Evolutionary conservation across 2,329 filamentous ascomycete genomes (phyloP), one percentile per base, ranked within the genome.

Genomic region (Diaporthe vexans): DNA sequence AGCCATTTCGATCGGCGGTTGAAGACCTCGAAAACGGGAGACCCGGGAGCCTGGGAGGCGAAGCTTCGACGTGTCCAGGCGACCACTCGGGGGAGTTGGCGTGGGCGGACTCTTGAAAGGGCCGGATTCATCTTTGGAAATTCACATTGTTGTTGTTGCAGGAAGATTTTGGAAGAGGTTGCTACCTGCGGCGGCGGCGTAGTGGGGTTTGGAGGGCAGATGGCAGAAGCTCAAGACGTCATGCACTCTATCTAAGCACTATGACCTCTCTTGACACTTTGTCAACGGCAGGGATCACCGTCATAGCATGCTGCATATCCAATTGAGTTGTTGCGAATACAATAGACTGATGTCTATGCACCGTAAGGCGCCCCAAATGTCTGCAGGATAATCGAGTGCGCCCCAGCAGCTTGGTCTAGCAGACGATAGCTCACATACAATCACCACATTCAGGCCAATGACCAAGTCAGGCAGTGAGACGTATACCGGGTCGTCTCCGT

Each of bases 11-110:
- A 91, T 78, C 90, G 90, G 76, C 92, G 91, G 84, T 97, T 97
- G 90, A 99, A 99, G 82, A 99, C 94, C 78, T 98, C 93, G 78
- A 97, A 91, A 51, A 92, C 91, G 35, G 95, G 94, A 54, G 91
- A 91, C 75, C 94, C 94, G 2, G 94, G 88, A 26, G 94, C 89
- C 84, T 95, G 93, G 74, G 94, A 90, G 69, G 96, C 95, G 84
- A 97, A 98, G 73, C 84, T 85, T 74, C 93, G 88, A 73, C 85
- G 78, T 15, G 77, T 76, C 77, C 80, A 54, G 24, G 56, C 51
- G 15, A 48, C 70, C 35, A n/a, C 72, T 57, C 68, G 63, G 24
- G 72, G 15, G 17, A 61, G 54, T 29, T 59, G 59, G 46, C n/a
- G 26, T n/a, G 37, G 37, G 67, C 74, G 67, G 65, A 51, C 74